Evolutionary conservation across 2,329 filamentous ascomycete genomes (phyloP), one percentile per base, ranked within the genome.

Genomic region (Diplodia scrobiculata): DNA sequence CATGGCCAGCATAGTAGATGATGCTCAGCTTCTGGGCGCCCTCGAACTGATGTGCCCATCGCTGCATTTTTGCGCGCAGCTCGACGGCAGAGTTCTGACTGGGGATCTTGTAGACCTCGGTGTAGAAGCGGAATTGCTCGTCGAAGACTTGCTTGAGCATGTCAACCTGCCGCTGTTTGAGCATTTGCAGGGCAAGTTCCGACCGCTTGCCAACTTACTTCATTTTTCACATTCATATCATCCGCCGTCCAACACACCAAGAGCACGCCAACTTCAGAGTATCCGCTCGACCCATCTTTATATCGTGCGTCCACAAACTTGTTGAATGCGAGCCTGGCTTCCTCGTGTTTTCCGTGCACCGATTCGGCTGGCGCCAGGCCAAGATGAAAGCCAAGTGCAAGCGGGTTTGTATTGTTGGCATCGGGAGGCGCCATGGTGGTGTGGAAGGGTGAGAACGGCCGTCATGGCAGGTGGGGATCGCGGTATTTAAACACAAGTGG

Each of bases 1-100:
- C 69, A 60, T 70, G 69, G 6, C 69, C 68, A 6, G 65, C 69
- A 25, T 70, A 70, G 60, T 70, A 70, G 10, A 70, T 69, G 11
- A 70, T 70, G 54, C 68, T 67, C 14, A 70, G 34, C 47, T 68
- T 70, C 3, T 65, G 27, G 4, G 67, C 65, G 10, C 63, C 65
- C 9, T 69, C 63, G 34, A 63, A 70, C 19, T 60, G 29, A n/a
- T 64, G 9, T 13, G 54, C 41, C 63, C 69, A 70, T 1, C 53
- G 59, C 3, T 62, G 14, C 19, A 70, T 21, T 47, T 63, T 29
- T 9, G 27, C 41, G 5, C 62, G 66, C 5, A 68, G 48, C 1
- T n/a, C 13, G 2, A 45, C n/a, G 5, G 7, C 41, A 1, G 41
- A 25, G 4, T 50, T 21, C 11, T 32, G 45, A 1, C 58, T 41